phyloP scores from a whole-genome alignment of 108 stramenopile genomes.

The Nitzschia putrida region DNA sequence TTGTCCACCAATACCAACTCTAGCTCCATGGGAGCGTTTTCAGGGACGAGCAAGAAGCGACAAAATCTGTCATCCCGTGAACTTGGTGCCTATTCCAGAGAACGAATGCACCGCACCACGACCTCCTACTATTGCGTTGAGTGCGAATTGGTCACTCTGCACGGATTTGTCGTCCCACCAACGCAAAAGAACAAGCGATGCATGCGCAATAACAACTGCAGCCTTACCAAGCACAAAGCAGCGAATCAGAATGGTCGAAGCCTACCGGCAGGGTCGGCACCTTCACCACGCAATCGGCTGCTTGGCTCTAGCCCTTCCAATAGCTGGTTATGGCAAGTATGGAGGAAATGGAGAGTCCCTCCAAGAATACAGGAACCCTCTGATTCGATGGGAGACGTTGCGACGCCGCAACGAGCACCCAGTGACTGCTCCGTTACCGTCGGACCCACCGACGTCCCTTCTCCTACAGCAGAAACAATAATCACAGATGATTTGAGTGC shows the following conservation, averaged over 20 bases:
- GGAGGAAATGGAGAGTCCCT: too few relatives aligned
- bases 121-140: constrained; percentile 30
- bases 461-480: too few relatives aligned
- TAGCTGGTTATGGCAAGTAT: too few relatives aligned
- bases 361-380: too few relatives aligned
- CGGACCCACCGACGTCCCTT: too few relatives aligned
- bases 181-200: background rate
- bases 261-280: too few relatives aligned
- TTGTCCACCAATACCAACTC: background rate
- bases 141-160: constrained; percentile 11
- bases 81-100: background rate
- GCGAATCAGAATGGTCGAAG: background rate
- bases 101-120: constrained; percentile 3
- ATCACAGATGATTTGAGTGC: too few relatives aligned
- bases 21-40: background rate
- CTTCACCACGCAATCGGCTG: too few relatives aligned
- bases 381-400: too few relatives aligned
- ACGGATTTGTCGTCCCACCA: constrained; percentile 2
- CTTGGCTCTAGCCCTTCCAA: too few relatives aligned
- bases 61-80: background rate
- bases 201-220: background rate
- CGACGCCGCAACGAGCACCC: too few relatives aligned
- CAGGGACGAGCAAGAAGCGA: background rate
- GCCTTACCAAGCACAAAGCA: background rate
- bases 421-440: too few relatives aligned